These are phyloP conservation scores for Apiotrichum domesticum DNA, from an alignment of 1,284 basidiomycete species.

Conservation along the genomic window DNA sequence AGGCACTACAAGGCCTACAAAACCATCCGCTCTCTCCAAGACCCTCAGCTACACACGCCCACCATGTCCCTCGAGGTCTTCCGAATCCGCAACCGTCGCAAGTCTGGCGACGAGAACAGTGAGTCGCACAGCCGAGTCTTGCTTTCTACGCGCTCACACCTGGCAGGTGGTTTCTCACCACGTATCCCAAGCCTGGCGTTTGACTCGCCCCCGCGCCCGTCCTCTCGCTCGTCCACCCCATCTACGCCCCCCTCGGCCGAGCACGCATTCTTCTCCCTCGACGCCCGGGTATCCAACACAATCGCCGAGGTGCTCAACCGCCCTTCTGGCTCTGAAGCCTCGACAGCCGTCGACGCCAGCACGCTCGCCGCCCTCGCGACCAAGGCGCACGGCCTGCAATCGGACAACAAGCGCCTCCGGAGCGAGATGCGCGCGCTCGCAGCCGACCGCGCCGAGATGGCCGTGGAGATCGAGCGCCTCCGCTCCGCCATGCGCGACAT, in stretches of 20 bases:
- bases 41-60: too few species aligned
- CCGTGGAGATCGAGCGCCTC: slow-evolving; percentile 1
- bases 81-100: background rate
- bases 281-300: background rate
- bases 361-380: background rate
- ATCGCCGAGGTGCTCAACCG: background rate
- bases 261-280: background rate
- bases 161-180: background rate
- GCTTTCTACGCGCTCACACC: too few species aligned
- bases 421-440: background rate
- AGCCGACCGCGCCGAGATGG: background rate
- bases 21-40: too few species aligned
- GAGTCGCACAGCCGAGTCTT: background rate
- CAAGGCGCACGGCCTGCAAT: background rate
- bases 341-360: background rate
- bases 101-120: slow-evolving; percentile 1
- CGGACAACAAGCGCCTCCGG: background rate
- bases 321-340: background rate
- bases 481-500: slow-evolving; percentile 1
- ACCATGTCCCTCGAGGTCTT: background rate
- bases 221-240: background rate
- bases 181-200: background rate
- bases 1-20: too few species aligned
- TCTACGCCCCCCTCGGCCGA: background rate
- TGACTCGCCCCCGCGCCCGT: background rate